Percentiles rank a stretch among this genome's conserved stretches.
Conservation (phyloP, 176 grass and related monocot species). For the Thalia dealbata region DNA sequence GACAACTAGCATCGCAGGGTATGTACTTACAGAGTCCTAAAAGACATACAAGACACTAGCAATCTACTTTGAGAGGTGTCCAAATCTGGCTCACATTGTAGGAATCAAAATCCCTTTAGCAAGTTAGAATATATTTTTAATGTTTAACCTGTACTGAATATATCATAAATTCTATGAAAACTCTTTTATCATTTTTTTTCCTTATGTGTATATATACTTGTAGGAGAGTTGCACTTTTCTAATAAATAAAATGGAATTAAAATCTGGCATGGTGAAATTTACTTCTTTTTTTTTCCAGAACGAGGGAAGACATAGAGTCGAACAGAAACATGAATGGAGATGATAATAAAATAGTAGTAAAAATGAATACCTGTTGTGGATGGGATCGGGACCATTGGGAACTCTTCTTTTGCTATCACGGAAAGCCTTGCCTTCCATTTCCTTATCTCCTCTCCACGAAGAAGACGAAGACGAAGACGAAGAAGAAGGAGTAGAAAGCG, state of each 20-base stretch:
- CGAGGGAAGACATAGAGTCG: too few relatives aligned
- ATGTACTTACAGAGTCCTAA: background rate
- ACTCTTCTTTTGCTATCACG: conserved; percentile 46
- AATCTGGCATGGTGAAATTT: too few relatives aligned
- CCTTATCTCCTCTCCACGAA: background rate
- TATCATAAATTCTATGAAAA: too few relatives aligned
- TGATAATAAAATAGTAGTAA: background rate
- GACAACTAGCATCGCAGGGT: background rate
- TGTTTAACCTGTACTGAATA: too few relatives aligned
- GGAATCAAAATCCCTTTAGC: background rate
- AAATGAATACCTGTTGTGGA: conserved; percentile 67
- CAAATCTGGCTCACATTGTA: background rate
- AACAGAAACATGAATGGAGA: too few relatives aligned
- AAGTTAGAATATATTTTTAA: too few relatives aligned
- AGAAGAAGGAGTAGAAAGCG: background rate
- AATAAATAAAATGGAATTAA: too few relatives aligned
- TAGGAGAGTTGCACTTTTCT: too few relatives aligned
- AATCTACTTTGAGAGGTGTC: background rate
- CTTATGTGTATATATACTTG: too few relatives aligned
- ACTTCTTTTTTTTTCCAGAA: too few relatives aligned
- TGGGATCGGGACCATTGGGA: conserved; percentile 68
- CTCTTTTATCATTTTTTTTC: too few relatives aligned
- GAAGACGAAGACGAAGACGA: background rate
- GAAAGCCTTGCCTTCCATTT: conserved; percentile 12
- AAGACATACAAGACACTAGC: background rate